phyloP scores from a whole-genome alignment of 495 filamentous ascomycete species.

The Aspergillus bertholletiae region DNA sequence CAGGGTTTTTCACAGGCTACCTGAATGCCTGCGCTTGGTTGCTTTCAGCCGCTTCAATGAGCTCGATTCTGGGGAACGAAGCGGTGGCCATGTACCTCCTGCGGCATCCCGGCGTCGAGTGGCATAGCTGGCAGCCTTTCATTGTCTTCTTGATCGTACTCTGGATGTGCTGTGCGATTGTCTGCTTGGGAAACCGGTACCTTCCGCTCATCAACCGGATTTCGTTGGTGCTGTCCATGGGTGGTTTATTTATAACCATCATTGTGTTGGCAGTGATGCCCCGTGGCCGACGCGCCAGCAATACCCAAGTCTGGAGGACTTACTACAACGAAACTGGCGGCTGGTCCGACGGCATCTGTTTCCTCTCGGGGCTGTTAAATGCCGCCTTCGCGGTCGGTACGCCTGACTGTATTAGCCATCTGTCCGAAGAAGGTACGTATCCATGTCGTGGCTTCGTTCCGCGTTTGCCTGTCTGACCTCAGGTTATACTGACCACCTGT shows the following conservation, averaged over 20 bases:
- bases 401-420: slow-evolving; percentile 70
- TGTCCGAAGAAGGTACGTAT: slow-evolving; percentile 73
- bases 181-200: slow-evolving; percentile 66
- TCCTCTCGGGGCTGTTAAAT: slow-evolving; percentile 78
- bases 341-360: slow-evolving; percentile 67
- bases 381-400: slow-evolving; percentile 84
- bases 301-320: slow-evolving; percentile 56
- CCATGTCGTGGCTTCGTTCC: no score
- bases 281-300: slow-evolving; percentile 43
- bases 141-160: slow-evolving; percentile 63
- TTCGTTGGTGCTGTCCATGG: slow-evolving; percentile 66
- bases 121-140: slow-evolving; percentile 73
- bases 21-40: slow-evolving; percentile 81
- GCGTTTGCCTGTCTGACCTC: neutral
- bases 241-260: slow-evolving; percentile 67
- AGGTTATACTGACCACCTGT: neutral
- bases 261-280: slow-evolving; percentile 78
- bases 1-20: slow-evolving; percentile 77
- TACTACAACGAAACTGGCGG: slow-evolving; percentile 68
- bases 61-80: slow-evolving; percentile 65
- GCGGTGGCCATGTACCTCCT: slow-evolving; percentile 66
- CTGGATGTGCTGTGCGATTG: slow-evolving; percentile 60
- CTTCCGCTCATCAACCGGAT: slow-evolving; percentile 64
- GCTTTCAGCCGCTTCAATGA: slow-evolving; percentile 60
- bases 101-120: slow-evolving; percentile 60